A percentile compares a stretch with the other conserved stretches of the same genome.
phyloP scores from a whole-genome alignment of 345 rosid species.

The Hibiscus trionum region DNA sequence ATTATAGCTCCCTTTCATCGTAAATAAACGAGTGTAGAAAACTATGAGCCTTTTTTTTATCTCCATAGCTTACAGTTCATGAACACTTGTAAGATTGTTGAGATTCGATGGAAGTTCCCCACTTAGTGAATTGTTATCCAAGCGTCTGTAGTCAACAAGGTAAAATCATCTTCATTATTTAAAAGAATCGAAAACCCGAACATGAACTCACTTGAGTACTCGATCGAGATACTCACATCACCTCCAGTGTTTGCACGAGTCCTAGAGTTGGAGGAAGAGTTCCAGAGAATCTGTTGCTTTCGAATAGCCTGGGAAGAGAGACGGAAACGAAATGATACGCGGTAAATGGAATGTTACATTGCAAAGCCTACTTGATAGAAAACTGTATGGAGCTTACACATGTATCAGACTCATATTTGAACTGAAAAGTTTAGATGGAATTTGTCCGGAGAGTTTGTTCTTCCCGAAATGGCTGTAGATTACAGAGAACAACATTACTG shows the following conservation, averaged over 20 bases:
- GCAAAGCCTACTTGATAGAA: background rate
- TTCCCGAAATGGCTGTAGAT: constrained; percentile 65
- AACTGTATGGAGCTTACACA: constrained; percentile 44
- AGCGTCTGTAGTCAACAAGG: constrained; percentile 46
- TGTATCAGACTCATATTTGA: constrained; percentile 62
- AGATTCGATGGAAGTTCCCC: constrained; percentile 53
- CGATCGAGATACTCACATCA: constrained; percentile 54
- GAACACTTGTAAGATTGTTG: constrained; percentile 43
- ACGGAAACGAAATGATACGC: background rate
- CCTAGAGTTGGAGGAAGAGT: constrained; percentile 56
- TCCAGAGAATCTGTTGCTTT: constrained; percentile 56
- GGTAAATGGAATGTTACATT: background rate
- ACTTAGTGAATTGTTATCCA: constrained; percentile 53
- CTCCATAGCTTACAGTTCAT: constrained; percentile 52
- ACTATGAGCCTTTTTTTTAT: background rate
- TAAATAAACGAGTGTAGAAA: background rate
- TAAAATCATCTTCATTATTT: background rate
- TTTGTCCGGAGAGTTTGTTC: constrained; percentile 53
- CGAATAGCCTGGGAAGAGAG: constrained; percentile 50
- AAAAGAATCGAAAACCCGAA: background rate
- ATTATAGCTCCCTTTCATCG: background rate
- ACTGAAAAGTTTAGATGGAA: constrained; percentile 62
- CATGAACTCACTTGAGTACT: background rate
- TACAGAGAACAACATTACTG: background rate
- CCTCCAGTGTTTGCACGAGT: constrained; percentile 44